These are phyloP conservation scores for Chlorencoelia australis DNA, from an alignment of 2,329 filamentous ascomycete genomes.

Conservation along the genomic window DNA sequence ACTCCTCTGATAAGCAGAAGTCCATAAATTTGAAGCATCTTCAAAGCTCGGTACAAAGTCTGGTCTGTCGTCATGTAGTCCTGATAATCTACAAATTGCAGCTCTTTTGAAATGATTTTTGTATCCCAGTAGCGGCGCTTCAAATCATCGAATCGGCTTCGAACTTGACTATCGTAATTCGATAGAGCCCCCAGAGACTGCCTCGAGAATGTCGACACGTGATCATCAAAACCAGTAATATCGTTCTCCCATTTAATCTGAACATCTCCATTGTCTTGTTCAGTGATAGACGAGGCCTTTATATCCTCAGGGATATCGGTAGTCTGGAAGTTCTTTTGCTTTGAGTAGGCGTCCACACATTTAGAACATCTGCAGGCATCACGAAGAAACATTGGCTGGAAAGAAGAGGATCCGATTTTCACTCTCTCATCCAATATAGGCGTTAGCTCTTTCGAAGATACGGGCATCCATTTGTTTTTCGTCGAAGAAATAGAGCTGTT, in stretches of 20 bases:
- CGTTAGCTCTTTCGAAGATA: too few relatives aligned
- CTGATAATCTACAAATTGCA: conserved; percentile 54
- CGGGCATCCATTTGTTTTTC: too few relatives aligned
- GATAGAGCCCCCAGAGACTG: conserved; percentile 8
- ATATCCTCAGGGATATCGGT: conserved; percentile 49
- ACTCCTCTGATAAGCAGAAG: conserved; percentile 69
- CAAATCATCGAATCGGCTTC: conserved; percentile 1
- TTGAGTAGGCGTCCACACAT: conserved; percentile 48
- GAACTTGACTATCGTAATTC: not conserved
- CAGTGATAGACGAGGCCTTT: conserved; percentile 26
- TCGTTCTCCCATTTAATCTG: conserved; percentile 48
- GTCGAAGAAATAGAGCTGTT: too few relatives aligned
- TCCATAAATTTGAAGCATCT: conserved; percentile 54
- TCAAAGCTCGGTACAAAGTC: conserved; percentile 51
- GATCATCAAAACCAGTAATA: conserved; percentile 27
- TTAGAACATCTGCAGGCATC: conserved; percentile 47
- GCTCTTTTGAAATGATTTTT: conserved; percentile 34
- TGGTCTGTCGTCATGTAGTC: conserved; percentile 56
- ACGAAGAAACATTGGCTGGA: conserved; percentile 33
- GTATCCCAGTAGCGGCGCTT: conserved; percentile 32
- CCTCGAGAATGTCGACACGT: conserved; percentile 19
- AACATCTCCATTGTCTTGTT: conserved; percentile 32
- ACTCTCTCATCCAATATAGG: not conserved
- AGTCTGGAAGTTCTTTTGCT: conserved; percentile 55
- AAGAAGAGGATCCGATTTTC: not conserved